These are phyloP conservation scores for Prunus armeniaca DNA, from an alignment of 306 rosid genomes.

Conservation along the genomic window DNA sequence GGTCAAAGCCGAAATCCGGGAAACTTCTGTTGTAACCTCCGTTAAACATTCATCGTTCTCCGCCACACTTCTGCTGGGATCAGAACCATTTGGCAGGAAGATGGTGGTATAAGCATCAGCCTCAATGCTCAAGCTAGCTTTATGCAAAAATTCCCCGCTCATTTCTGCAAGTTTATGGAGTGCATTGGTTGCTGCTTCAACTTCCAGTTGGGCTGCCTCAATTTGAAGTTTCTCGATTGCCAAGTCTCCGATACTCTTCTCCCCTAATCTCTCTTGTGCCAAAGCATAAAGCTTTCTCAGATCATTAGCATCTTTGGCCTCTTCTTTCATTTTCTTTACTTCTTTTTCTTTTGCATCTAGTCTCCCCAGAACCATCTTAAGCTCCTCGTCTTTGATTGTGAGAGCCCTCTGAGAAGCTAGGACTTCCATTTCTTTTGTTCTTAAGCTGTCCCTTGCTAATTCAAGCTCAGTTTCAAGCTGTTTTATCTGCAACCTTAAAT, in stretches of 20 bases:
- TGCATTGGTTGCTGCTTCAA: conserved; percentile 76
- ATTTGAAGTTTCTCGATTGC: conserved; percentile 78
- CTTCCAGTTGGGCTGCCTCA: conserved; percentile 77
- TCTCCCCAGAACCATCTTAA: conserved; percentile 55
- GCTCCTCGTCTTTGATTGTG: conserved; percentile 75
- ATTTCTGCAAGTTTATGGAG: conserved; percentile 64
- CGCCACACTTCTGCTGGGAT: conserved; percentile 1
- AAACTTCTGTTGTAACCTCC: conserved; percentile 52
- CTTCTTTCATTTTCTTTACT: conserved; percentile 47
- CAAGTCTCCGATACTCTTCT: conserved; percentile 54
- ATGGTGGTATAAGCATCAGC: conserved; percentile 29
- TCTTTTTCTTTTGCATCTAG: conserved; percentile 62
- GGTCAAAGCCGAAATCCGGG: conserved; percentile 63
- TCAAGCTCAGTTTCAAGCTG: conserved; percentile 65
- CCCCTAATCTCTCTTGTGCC: conserved; percentile 58
- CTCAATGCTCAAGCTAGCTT: conserved; percentile 44
- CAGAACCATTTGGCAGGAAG: conserved; percentile 12
- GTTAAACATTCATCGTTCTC: conserved; percentile 30
- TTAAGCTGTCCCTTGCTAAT: conserved; percentile 56
- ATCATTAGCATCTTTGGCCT: conserved; percentile 51
- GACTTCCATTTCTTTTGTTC: conserved; percentile 70
- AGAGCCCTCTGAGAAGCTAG: conserved; percentile 65
- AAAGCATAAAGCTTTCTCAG: conserved; percentile 50
- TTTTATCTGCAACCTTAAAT: conserved; percentile 45
- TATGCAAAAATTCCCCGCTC: conserved; percentile 57